Percentiles rank a stretch among this genome's conserved stretches.
Evolutionary conservation across 208 protist genomes (phyloP).

Genomic region (Ichthyophonus hoferi): DNA sequence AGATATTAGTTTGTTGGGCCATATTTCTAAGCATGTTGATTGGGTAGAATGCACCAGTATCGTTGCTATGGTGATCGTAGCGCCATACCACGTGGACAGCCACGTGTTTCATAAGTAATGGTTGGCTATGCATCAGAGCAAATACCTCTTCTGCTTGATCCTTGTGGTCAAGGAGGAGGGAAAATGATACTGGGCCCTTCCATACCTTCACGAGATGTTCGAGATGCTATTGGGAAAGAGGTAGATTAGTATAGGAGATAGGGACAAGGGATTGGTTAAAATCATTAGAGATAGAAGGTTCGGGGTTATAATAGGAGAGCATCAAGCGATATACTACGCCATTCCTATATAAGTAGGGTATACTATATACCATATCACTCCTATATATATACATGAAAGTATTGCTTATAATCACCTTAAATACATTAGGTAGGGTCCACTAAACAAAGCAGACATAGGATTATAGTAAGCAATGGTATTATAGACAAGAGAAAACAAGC

Average conservation of each 20-base stretch:
- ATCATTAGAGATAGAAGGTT: too few relatives aligned
- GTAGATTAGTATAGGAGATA: not conserved
- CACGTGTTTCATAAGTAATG: not conserved
- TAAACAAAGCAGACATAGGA: too few relatives aligned
- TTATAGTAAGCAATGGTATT: too few relatives aligned
- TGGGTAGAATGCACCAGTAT: conserved; percentile 32
- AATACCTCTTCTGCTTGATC: not conserved
- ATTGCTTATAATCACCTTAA: too few relatives aligned
- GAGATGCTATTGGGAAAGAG: not conserved
- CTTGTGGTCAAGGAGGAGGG: not conserved
- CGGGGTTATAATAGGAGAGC: too few relatives aligned
- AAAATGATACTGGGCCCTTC: conserved; percentile 40
- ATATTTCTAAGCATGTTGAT: conserved; percentile 44
- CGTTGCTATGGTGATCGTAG: not conserved
- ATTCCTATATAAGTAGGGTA: too few relatives aligned
- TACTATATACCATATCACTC: too few relatives aligned
- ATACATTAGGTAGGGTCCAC: too few relatives aligned
- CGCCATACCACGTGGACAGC: conserved; percentile 21
- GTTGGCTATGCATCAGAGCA: not conserved
- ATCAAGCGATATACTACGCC: too few relatives aligned
- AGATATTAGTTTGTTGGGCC: not conserved
- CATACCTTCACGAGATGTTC: not conserved
- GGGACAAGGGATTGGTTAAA: too few relatives aligned
- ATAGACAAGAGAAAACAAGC: too few relatives aligned
- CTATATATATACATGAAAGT: too few relatives aligned